Evolutionary conservation across 805 yeast species (phyloP).

Genomic region (Wickerhamiella nectarea): DNA sequence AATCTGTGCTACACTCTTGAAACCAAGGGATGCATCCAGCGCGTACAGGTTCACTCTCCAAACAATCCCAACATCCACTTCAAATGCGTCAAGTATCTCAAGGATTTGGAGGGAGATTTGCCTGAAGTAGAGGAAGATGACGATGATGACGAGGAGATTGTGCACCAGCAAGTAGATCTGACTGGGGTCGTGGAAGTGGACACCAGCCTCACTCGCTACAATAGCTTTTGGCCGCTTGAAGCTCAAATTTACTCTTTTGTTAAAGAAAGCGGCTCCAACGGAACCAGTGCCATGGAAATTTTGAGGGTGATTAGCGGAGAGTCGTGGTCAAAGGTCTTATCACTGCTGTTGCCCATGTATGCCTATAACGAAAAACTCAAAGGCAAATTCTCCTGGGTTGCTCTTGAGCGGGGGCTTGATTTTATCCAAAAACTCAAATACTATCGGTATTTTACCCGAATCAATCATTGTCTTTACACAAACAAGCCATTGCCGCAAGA

Average conservation of each 20-base stretch:
- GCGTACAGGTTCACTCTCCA: conserved; percentile 26
- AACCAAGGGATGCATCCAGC: conserved; percentile 20
- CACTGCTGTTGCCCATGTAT: conserved; percentile 36
- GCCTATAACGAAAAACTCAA: conserved; percentile 21
- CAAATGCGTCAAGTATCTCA: conserved; percentile 26
- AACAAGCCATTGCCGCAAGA: not conserved
- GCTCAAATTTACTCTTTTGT: conserved; percentile 40
- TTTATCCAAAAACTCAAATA: conserved; percentile 62
- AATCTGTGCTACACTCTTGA: conserved; percentile 21
- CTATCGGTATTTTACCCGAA: conserved; percentile 46
- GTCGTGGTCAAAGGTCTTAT: conserved; percentile 38
- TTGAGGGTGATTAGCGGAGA: conserved; percentile 39
- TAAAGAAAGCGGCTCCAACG: conserved; percentile 28
- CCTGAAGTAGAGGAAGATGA: conserved; percentile 21
- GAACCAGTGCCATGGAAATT: conserved; percentile 48
- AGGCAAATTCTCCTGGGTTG: conserved; percentile 24
- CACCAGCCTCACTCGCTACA: conserved; percentile 24
- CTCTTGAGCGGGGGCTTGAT: conserved; percentile 50
- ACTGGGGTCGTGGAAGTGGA: conserved; percentile 8
- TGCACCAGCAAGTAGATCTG: conserved; percentile 9
- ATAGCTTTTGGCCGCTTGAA: conserved; percentile 47
- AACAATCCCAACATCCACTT: conserved; percentile 22
- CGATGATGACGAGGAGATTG: conserved; percentile 20
- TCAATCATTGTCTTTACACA: not conserved
- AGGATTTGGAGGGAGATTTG: conserved; percentile 28